phyloP scores from a whole-genome alignment of 176 grass and related monocot species.

The Metroxylon sagu region DNA sequence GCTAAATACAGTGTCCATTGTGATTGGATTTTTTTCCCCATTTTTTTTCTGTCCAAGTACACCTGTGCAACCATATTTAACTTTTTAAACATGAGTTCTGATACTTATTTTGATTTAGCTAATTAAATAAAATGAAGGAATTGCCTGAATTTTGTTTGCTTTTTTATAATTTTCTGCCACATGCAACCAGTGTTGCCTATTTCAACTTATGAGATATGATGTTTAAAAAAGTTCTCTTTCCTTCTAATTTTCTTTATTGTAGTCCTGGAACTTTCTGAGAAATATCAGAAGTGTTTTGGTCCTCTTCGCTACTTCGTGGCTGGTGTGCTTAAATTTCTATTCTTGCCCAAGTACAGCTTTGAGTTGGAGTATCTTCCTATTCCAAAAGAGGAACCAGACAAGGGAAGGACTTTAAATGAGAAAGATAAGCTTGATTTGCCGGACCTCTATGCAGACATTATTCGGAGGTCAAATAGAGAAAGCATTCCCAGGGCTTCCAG shows the following conservation, averaged over 20 bases:
- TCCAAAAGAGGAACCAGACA: constrained; percentile 27
- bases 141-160: too few relatives aligned
- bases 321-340: constrained; percentile 80
- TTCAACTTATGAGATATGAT: too few relatives aligned
- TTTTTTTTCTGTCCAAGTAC: too few relatives aligned
- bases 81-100: too few relatives aligned
- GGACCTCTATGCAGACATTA: background rate
- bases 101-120: too few relatives aligned
- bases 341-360: constrained; percentile 77
- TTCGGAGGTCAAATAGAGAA: constrained; percentile 9
- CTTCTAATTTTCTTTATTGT: constrained; percentile 12
- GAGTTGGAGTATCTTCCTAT: constrained; percentile 73
- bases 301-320: constrained; percentile 67
- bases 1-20: too few relatives aligned
- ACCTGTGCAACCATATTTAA: too few relatives aligned
- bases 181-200: too few relatives aligned
- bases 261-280: constrained; percentile 83
- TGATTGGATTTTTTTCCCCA: too few relatives aligned
- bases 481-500: background rate
- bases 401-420: constrained; percentile 13
- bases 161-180: too few relatives aligned
- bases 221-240: background rate
- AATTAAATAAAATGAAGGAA: too few relatives aligned
- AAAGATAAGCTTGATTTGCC: background rate
- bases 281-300: constrained; percentile 62